Base-by-base conservation (phyloP, 1,139 yeast genomes). In the Saccharomyces hybrid region DNA sequence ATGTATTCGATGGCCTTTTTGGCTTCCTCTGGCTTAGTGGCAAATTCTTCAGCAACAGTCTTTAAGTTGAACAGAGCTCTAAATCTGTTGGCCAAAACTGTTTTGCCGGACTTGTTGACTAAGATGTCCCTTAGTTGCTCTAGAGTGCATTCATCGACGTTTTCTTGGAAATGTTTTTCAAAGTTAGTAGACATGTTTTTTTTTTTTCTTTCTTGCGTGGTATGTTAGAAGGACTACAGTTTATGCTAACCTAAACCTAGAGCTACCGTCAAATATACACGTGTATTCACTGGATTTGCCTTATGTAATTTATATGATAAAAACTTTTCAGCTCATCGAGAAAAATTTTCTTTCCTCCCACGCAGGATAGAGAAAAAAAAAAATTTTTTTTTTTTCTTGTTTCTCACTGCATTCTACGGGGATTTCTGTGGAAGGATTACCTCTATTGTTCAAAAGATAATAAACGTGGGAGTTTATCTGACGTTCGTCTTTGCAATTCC, bases 41-140 rank as follows among this genome's bases (percentile, higher is more conserved):
- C 70, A 51, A 71, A 72, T 56, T 84, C 88, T 50, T 82, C 78
- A 41, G 97, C 99, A 53, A 88, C 77, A 49, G 88, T 81, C 73
- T 93, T 95, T 65, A 93, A 76, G 72, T 87, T 90, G 77, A 93
- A 93, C 48, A 93, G 78, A 3, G 99, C 98, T 70, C 99, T 80
- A 74, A 93, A 93, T 63, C 99, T 79, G 72, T 80, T 84, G 26
- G 97, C 95, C 47, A 93, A 78, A 53, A 85, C 84, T 27, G 81
- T 82, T 14, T 82, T 74, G 2, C 96, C 96, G 20, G 76, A 61
- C 59, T 76, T 79, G 76, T 85, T 84, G 57, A 79, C 68, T 57
- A 87, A 75, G 55, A 85, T 78, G 64, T 86, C 93, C 72, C 93
- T 80, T 58, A 87, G 76, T 65, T 82, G 81, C 62, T 85, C 91